These are phyloP conservation scores for Termitomyces bulborhizus DNA, from an alignment of 768 basidiomycete species.

Conservation along the genomic window DNA sequence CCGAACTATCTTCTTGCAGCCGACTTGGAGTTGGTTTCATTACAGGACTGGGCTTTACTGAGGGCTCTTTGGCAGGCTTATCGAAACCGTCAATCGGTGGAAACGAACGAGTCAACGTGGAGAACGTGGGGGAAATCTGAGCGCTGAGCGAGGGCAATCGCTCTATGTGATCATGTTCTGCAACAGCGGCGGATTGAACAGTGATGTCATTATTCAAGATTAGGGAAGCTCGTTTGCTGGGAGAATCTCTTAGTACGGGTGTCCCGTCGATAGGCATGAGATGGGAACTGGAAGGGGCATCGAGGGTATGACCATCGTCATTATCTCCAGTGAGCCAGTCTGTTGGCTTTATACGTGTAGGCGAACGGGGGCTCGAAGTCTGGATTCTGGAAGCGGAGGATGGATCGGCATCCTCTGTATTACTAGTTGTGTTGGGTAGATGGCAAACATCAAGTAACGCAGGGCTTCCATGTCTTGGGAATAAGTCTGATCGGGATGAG, in stretches of 20 bases:
- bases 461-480: conserved; percentile 44
- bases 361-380: background rate
- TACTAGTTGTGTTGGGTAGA: conserved; percentile 5
- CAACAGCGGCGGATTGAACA: conserved; percentile 30
- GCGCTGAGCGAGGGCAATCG: conserved; percentile 12
- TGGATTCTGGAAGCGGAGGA: background rate
- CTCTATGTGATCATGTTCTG: conserved; percentile 26
- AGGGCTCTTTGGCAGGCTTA: conserved; percentile 11
- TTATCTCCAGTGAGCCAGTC: conserved; percentile 79
- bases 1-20: conserved; percentile 27
- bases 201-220: conserved; percentile 42
- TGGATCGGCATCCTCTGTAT: background rate
- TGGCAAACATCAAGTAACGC: conserved; percentile 30
- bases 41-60: conserved; percentile 47
- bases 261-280: conserved; percentile 19
- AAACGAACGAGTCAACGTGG: conserved; percentile 30
- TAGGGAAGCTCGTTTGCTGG: conserved; percentile 66
- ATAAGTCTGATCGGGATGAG: conserved; percentile 33
- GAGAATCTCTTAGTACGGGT: conserved; percentile 61
- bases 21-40: conserved; percentile 17
- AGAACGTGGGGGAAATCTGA: conserved; percentile 29
- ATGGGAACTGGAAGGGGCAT: conserved; percentile 11
- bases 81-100: conserved; percentile 26
- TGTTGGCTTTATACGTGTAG: conserved; percentile 14
- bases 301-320: conserved; percentile 23